Conservation (phyloP, 176 grass and related monocot genomes). For the Zoysia pacifica region DNA sequence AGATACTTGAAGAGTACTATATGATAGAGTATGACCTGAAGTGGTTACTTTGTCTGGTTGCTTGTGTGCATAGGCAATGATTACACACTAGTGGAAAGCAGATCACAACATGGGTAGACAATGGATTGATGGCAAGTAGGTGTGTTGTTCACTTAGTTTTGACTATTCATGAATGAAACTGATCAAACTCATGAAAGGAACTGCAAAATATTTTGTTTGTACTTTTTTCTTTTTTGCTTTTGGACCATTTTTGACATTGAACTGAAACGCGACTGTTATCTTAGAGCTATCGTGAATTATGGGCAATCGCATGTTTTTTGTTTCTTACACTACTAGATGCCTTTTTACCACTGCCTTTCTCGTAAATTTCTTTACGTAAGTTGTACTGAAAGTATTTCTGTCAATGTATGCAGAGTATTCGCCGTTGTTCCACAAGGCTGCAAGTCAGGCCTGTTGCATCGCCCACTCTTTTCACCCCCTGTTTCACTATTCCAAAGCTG, state of each 20-base stretch:
- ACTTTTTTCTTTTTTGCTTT: background rate
- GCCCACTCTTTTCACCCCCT: conserved; percentile 49
- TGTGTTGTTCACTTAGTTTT: conserved; percentile 3
- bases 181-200: too few species aligned
- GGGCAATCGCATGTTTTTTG: background rate
- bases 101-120: conserved; percentile 20
- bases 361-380: background rate
- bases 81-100: background rate
- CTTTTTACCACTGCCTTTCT: background rate
- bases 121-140: conserved; percentile 16
- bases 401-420: conserved; percentile 24
- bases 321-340: background rate
- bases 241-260: background rate
- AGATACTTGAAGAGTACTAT: background rate
- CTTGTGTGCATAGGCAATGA: background rate
- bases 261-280: background rate
- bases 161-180: too few species aligned
- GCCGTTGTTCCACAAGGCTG: conserved; percentile 27
- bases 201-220: background rate
- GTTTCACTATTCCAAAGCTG: conserved; percentile 60
- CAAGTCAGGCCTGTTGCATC: background rate
- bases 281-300: background rate
- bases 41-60: background rate
- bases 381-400: background rate
- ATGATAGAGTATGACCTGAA: background rate